Evolutionary conservation across 1,139 yeast genomes (phyloP), one percentile per base, ranked within the genome.

Genomic region (Saccharomyces hybrid): DNA sequence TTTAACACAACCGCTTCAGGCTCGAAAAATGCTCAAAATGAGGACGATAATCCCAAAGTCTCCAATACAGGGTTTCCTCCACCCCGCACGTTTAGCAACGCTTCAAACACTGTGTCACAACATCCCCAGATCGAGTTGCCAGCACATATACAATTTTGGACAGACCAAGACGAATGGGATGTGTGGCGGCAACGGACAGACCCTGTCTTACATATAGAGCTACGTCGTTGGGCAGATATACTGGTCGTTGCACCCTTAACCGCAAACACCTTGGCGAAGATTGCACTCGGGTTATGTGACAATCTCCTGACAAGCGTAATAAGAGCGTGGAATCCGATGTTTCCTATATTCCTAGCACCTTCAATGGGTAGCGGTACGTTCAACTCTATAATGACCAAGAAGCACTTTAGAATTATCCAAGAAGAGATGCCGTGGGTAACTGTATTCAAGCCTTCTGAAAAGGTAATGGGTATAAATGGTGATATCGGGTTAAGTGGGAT

Each of bases 351-450:
- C 53, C 81, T 89, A 48, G 99, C 98, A 0, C 99, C 99, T 2
- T 97, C 98, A 0, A 91, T 93, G 98, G 91, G 93, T 66, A 90
- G 98, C 1, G 85, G 88, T 65, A 91, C 93, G 95, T 93, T 90
- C 72, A 89, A 93, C 27, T 95, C 93, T 66, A 96, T 97, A 9
- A 81, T 91, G 63, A 93, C 99, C 0, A 85, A 88, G 62, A 86
- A 85, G 63, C 99, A 93, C 64, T 73, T 93, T 57, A 73, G 74
- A 38, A 71, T 84, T 38, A 73, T 93, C 48, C 73, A 72, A 32
- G 84, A 82, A 54, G 84, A 80, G 55, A 83, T 81, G 72, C 81
- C 83, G 14, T 84, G 83, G 78, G 82, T 91, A 57, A 91, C 89
- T 58, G 84, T 93, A 16, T 78, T 93, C 66, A 84, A 82, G 65